Evolutionary conservation across 495 filamentous ascomycete species (phyloP), one percentile per base, ranked within the genome.

Genomic region (Penicillium simplicissimum): DNA sequence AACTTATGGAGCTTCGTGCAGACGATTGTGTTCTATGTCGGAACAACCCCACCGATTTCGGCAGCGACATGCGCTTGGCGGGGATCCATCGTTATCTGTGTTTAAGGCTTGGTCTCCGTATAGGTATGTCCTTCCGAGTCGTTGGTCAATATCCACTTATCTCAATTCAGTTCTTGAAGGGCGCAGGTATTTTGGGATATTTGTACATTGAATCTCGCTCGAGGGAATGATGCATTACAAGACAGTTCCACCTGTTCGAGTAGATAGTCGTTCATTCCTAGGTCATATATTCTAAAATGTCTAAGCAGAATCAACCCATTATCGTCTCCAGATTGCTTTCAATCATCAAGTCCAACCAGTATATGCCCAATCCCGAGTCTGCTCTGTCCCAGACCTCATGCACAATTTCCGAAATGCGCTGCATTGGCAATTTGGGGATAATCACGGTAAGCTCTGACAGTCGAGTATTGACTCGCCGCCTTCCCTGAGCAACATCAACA

Each of bases 331-430:
- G 63, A 34, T 66, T 66, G 15, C 53, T 49, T 37, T 70, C 68
- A 52, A 70, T 43, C 68, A 70, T 70, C 42, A 66, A 54, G 60
- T 70, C 68, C 43, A 70, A 21, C 68, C 68, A 70, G 45, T 65
- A 70, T 34, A 57, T 58, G 3, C 45, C 51, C 36, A 59, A 15
- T 9, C 68, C 68, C 37, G 57, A 60, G 49, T 70, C 68, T 11
- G 68, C 68, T 34, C 58, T 55, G 35, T 63, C 60, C 68, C 68
- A 70, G 42, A 66, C 67, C 45, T 63, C 65, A 21, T 65, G 57
- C 40, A 70, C 60, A 58, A 68, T 58, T 38, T 62, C 56, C 28
- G 57, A 57, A 13, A 68, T 61, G 9, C 68, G 65, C 42, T 70
- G 65, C 62, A 70, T 63, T 38, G 59, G 68, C 33, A 68, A 42